These are phyloP conservation scores for Podila verticillata DNA, from an alignment of 192 early-diverging fungal species.

Conservation along the genomic window DNA sequence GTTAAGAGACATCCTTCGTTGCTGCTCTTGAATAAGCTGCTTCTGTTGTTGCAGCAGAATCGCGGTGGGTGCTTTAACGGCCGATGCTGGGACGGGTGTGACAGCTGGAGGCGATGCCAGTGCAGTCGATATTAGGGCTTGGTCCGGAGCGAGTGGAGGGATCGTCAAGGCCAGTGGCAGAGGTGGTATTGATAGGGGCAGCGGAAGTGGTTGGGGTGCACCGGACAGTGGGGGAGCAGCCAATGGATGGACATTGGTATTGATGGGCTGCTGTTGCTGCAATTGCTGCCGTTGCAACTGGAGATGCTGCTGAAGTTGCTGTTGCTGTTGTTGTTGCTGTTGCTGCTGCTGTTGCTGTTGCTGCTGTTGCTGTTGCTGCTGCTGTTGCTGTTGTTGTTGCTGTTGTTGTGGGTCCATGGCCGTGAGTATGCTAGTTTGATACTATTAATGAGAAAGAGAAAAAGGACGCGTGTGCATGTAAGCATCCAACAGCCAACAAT, in stretches of 20 bases:
- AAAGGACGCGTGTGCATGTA: not conserved
- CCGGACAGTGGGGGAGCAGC: not conserved
- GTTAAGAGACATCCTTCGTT: conserved; percentile 1
- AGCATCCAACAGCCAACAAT: not conserved
- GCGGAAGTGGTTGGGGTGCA: not conserved
- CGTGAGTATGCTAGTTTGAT: not conserved
- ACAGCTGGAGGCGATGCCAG: not conserved
- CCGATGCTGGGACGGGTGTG: not conserved
- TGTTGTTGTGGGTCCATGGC: conserved; percentile 8
- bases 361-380: not conserved
- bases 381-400: conserved; percentile 7
- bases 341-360: not conserved
- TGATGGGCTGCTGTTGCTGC: not conserved
- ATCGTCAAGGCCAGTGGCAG: not conserved
- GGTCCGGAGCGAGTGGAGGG: conserved; percentile 1
- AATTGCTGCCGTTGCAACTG: conserved; percentile 9
- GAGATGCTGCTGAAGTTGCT: not conserved
- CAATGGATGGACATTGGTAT: not conserved
- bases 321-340: conserved; percentile 6
- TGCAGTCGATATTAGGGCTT: not conserved
- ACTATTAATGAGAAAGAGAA: not conserved
- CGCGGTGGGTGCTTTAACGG: conserved; percentile 12
- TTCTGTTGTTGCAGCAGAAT: conserved; percentile 17
- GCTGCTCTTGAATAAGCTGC: conserved; percentile 1
- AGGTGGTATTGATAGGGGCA: not conserved